Evolutionary conservation across 1,284 basidiomycete genomes (phyloP), one percentile per base, ranked within the genome.

Genomic region (Gomphus bonarii): DNA sequence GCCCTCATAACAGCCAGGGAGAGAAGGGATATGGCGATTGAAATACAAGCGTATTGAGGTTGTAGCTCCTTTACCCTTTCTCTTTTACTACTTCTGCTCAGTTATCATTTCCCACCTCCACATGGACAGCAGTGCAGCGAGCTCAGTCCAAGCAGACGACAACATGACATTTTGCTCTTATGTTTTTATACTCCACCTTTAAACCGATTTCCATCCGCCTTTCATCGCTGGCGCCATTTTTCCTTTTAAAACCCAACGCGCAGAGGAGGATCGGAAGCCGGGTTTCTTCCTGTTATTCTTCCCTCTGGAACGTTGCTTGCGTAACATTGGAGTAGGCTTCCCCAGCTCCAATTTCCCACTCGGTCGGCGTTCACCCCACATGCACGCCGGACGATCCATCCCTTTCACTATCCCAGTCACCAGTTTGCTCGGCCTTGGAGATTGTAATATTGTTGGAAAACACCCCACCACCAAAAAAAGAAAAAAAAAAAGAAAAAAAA

Each of bases 1-100:
- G 79, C 80, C 64, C 77, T 89, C 64, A 80, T 88, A 72, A 83
- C 78, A 65, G 84, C 85, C 53, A 79, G 87, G 60, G 86, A 88
- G 72, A 77, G 81, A 65, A 74, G 85, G 62, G 84, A 84, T 25
- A 16, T 59, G 51, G 62, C 58, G 16, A 56, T 63, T 66, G 70
- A 72, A 58, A 69, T 79, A 59, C 77, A 78, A 65, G 74, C 75
- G 40, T 85, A 75, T 70, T 87, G 70, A 84, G 40, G 55, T 42
- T 43, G 28, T 46, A 16, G 11, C 44, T 18, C 40, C 18, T 55
- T 47, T 47, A 33, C 28, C 44, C 36, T 18, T 47, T 48, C 30
- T 48, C 33, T 47, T 55, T 48, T 30, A 42, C 40, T 28, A 28
- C 38, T 44, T 44, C n/a, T 25, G 14, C 33, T 54, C 28, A 54